Conservation (phyloP, 441 rosid genomes). For the Populus trichocarpa region DNA sequence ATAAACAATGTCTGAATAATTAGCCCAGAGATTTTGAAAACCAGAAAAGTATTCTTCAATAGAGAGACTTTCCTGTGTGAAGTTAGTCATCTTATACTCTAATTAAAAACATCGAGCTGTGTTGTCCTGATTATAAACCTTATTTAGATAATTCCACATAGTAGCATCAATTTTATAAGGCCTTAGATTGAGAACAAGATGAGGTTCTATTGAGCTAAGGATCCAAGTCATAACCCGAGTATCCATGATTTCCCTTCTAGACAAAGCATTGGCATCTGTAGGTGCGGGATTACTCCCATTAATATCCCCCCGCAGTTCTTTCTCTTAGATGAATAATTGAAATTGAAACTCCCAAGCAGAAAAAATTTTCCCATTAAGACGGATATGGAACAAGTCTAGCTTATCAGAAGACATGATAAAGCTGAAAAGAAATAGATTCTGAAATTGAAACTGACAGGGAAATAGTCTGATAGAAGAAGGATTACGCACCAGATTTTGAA, state of each 20-base stretch:
- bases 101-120: not conserved
- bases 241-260: not conserved
- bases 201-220: not conserved
- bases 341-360: conserved; percentile 1
- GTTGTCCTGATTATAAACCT: not conserved
- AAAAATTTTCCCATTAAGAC: not conserved
- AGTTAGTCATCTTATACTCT: not conserved
- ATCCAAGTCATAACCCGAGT: not conserved
- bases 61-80: not conserved
- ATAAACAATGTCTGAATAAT: too few relatives aligned
- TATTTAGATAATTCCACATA: not conserved
- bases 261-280: not conserved
- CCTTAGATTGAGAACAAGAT: not conserved
- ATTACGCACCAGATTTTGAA: too few relatives aligned
- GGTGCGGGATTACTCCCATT: not conserved
- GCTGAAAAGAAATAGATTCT: too few relatives aligned
- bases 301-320: not conserved
- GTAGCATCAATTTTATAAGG: not conserved
- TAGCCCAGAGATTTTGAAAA: not conserved
- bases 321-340: not conserved
- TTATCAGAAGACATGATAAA: too few relatives aligned
- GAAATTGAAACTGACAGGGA: too few relatives aligned
- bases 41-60: not conserved
- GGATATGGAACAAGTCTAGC: too few relatives aligned
- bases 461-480: too few relatives aligned